Conservation (phyloP, 2,329 filamentous ascomycete species). For the Stagonosporopsis tanaceti region DNA sequence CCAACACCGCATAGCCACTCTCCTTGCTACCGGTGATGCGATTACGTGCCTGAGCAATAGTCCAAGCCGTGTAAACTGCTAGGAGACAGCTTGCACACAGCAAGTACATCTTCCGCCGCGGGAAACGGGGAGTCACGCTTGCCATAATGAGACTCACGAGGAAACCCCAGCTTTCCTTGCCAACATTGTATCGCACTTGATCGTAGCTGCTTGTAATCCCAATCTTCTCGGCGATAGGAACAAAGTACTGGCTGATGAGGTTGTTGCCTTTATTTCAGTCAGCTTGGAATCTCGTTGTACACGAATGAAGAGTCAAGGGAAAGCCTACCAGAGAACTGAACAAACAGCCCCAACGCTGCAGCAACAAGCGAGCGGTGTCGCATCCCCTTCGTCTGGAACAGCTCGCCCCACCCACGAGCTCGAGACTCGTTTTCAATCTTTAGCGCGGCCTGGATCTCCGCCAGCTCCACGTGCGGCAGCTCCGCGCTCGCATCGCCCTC, state of each 20-base stretch:
- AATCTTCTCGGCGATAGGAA: slow-evolving; percentile 67
- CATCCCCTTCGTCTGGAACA: slow-evolving; percentile 69
- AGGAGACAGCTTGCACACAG: slow-evolving; percentile 48
- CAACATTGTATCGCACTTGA: slow-evolving; percentile 57
- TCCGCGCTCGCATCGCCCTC: slow-evolving; percentile 62
- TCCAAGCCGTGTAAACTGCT: slow-evolving; percentile 49
- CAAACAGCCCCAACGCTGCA: slow-evolving; percentile 69
- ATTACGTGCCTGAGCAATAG: slow-evolving; percentile 59
- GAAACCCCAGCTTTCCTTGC: slow-evolving; percentile 68
- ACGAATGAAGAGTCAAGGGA: not conserved
- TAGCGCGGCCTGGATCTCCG: slow-evolving; percentile 71
- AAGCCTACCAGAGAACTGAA: slow-evolving; percentile 66
- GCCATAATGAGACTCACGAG: slow-evolving; percentile 64
- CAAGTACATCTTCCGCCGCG: slow-evolving; percentile 65
- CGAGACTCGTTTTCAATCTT: slow-evolving; percentile 63
- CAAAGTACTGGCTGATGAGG: slow-evolving; percentile 71
- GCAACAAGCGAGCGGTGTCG: slow-evolving; percentile 69
- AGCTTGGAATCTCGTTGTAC: not conserved
- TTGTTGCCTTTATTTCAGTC: slow-evolving; percentile 54
- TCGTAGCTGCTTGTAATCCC: slow-evolving; percentile 61
- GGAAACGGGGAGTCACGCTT: slow-evolving; percentile 62
- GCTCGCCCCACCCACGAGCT: slow-evolving; percentile 65
- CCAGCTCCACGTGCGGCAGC: slow-evolving; percentile 71
- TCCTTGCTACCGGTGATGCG: slow-evolving; percentile 49
- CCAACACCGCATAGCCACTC: slow-evolving; percentile 55